Evolutionary conservation across 2,329 filamentous ascomycete species (phyloP), one percentile per base, ranked within the genome.

Genomic region (Penicillium sp.): DNA sequence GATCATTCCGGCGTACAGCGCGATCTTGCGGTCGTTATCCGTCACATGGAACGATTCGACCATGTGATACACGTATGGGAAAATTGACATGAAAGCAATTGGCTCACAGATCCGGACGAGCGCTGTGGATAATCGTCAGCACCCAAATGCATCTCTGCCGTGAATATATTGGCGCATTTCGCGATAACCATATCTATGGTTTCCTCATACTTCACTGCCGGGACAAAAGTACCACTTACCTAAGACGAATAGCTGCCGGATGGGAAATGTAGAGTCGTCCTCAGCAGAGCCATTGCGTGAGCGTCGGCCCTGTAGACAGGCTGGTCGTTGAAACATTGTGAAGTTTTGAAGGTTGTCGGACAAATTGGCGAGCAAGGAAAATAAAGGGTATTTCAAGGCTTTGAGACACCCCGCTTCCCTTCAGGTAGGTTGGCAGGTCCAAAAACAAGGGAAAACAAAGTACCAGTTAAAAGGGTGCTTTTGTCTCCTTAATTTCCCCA

Each of bases 41-140:
- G 92, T 90, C 70, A 96, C 87, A 67, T 90, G 81, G 76, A 97
- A 97, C 58, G 92, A 91, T 67, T 92, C 83, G 65, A 97, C 89
- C 94, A 99, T 97, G 79, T 90, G 93, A 79, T 96, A 97, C 65
- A 96, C 92, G 75, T 97, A 99, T 1, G 94, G 94, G 72, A 99
- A 97, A 65, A 97, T 97, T 50, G 92, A 97, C 91, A 97, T 97
- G 81, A 99, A 97, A 5, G 94, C 94, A 74, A 99, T 97, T 49
- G 94, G 94, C 73, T 99, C 94, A 81, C 92, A 97, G 79, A 99
- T 93, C 70, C 94, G 88, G 77, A 92, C 96, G 69, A 96, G 82
- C 43, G 92, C 92, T 95, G 56, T 24, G 54, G 39, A 43, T 52
- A 13, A 47, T 55, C 9, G 49, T 60, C 49, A 57, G 53, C 18